Base-by-base conservation (phyloP, 2,329 filamentous ascomycete species). In the Fusarium sp. region DNA sequence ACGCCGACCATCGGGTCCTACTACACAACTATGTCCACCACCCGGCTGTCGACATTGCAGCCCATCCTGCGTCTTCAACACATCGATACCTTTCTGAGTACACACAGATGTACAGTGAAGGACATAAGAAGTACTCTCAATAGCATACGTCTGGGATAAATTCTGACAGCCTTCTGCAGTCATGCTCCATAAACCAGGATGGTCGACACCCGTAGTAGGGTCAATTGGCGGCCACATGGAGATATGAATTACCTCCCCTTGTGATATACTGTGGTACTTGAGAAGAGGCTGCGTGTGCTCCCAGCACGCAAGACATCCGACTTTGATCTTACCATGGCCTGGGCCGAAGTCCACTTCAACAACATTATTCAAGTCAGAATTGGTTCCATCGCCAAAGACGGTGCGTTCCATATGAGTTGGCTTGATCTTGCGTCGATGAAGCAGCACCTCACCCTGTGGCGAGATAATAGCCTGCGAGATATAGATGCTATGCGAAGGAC, bases 81-180 rank as follows among this genome's bases (percentile, higher is more conserved):
- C 80, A 0, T 75, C 68, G 1, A 76, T 76, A 1, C 83, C 87
- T 16, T 79, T 73, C 9, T 83, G 70, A 0, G 79, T 81, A 52
- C 87, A 79, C 5, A 76, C 70, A 1, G 68, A 60, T 2, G 74
- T 76, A 29, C 68, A 63, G 22, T 75, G 73, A 5, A 89, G 81
- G 2, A 90, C 88, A 63, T 85, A 90, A 0, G 84, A 77, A 11
- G 81, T 80, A 3, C 85, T 83, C 73, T 90, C 88, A 11, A 90
- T 83, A 2, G 88, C 87, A 68, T 89, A 89, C 0, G 83, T 82
- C 64, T 85, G 85, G 0, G 86, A 84, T 2, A 88, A 78, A 46
- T 73, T 81, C 30, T 80, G 81, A 59, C 80, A 83, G 7, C 81
- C 81, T 29, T 77, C 75, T 9, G 73, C 72, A 18, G 74, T 75